These are phyloP conservation scores for Pythium phragmiticola DNA, from an alignment of 352 stramenopile species.

Conservation along the genomic window DNA sequence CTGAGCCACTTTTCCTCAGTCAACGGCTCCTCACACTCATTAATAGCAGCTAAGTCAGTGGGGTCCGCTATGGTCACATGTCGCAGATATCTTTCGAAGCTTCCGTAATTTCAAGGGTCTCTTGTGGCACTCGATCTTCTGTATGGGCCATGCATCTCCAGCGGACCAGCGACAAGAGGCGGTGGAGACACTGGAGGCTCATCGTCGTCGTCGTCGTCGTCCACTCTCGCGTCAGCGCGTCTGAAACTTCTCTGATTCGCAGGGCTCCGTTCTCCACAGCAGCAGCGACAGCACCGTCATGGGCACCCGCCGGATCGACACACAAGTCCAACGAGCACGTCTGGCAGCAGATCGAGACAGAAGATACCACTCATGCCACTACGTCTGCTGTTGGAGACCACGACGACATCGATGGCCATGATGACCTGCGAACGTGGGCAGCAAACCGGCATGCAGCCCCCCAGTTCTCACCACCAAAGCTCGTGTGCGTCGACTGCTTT, in stretches of 20 bases:
- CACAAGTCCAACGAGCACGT: neutral
- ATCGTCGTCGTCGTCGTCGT: neutral
- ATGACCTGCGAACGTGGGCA: neutral
- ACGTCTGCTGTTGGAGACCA: neutral
- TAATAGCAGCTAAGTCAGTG: neutral
- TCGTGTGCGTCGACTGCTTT: slow-evolving; percentile 1
- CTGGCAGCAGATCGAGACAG: too few relatives aligned
- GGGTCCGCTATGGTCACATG: neutral
- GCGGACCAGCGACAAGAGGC: too few relatives aligned
- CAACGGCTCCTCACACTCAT: neutral
- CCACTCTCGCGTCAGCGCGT: neutral
- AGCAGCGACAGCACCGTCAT: neutral
- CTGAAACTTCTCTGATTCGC: neutral
- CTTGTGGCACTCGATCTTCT: neutral
- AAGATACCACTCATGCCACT: too few relatives aligned
- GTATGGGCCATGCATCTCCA: neutral
- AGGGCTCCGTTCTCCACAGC: neutral
- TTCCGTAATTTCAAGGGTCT: neutral
- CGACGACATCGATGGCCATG: neutral
- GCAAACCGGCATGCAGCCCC: neutral
- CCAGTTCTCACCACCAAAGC: neutral
- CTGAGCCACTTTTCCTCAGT: neutral
- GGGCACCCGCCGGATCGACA: too few relatives aligned
- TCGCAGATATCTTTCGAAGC: neutral
- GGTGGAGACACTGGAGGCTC: neutral